A percentile compares a stretch with the other conserved stretches of the same genome.
Conservation (phyloP, 768 basidiomycete genomes). For the Suillus weaverae region DNA sequence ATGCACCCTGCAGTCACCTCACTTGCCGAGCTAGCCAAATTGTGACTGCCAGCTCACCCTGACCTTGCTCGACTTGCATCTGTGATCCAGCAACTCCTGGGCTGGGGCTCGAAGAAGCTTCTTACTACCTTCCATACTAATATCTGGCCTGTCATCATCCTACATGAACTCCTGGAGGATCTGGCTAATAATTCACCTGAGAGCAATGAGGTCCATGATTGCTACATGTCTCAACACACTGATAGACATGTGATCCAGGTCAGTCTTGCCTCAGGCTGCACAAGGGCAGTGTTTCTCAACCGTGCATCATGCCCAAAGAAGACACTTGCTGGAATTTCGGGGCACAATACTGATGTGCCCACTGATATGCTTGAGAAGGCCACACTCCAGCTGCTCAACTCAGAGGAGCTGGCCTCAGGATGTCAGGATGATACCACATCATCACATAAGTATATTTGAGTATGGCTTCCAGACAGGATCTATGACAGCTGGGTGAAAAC, state of each 20-base stretch:
- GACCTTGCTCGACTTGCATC: background rate
- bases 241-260: background rate
- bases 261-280: background rate
- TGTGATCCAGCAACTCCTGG: background rate
- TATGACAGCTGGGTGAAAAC: background rate
- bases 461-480: background rate
- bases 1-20: background rate
- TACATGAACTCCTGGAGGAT: background rate
- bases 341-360: background rate
- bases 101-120: background rate
- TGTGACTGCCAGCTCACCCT: background rate
- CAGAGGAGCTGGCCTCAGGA: too few species aligned
- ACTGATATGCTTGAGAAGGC: background rate
- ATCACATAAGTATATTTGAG: background rate
- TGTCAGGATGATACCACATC: too few species aligned
- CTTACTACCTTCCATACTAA: background rate
- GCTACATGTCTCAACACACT: background rate
- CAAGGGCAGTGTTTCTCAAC: background rate
- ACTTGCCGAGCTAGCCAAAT: background rate
- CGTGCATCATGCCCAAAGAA: background rate
- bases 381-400: background rate
- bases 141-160: background rate
- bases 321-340: background rate
- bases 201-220: background rate
- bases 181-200: background rate